phyloP scores from a whole-genome alignment of 2,329 filamentous ascomycete species.

The Claviceps pazoutovae region DNA sequence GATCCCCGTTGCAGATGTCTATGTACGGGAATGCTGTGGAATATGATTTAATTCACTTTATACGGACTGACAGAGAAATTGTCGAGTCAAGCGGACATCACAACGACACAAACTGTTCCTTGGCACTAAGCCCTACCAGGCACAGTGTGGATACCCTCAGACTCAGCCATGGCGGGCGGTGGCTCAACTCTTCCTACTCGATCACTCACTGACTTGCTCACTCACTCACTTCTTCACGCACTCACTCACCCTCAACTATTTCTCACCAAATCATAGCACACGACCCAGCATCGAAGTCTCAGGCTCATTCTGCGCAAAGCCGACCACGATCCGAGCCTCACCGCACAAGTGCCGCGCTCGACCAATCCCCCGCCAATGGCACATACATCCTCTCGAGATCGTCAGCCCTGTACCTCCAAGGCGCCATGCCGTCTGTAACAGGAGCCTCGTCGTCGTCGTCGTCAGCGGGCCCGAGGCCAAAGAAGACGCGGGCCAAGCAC shows the following conservation, averaged over 20 bases:
- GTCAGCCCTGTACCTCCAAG: neutral
- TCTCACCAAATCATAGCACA: neutral
- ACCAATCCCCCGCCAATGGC: neutral
- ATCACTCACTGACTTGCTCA: neutral
- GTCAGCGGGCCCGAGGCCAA: slow-evolving; percentile 14
- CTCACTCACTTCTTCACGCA: neutral
- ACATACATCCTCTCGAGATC: neutral
- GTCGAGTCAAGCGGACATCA: too few species aligned
- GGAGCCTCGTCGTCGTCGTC: neutral
- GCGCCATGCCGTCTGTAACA: slow-evolving; percentile 2
- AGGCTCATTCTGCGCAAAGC: neutral
- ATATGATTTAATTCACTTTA: too few species aligned
- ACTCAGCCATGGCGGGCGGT: neutral
- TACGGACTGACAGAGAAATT: too few species aligned
- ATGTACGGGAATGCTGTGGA: too few species aligned
- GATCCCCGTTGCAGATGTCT: too few species aligned
- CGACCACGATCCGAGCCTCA: neutral
- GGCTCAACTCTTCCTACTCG: neutral
- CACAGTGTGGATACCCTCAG: too few species aligned
- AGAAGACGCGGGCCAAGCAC: slow-evolving; percentile 20
- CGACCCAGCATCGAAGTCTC: neutral
- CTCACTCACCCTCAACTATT: neutral
- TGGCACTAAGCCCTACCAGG: too few species aligned
- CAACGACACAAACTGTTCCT: too few species aligned
- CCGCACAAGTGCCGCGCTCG: neutral